Percentiles rank a stretch among this genome's conserved stretches.
These are phyloP conservation scores for Porphyridium purpureum DNA, from an alignment of 23 red algal species.

Conservation along the genomic window DNA sequence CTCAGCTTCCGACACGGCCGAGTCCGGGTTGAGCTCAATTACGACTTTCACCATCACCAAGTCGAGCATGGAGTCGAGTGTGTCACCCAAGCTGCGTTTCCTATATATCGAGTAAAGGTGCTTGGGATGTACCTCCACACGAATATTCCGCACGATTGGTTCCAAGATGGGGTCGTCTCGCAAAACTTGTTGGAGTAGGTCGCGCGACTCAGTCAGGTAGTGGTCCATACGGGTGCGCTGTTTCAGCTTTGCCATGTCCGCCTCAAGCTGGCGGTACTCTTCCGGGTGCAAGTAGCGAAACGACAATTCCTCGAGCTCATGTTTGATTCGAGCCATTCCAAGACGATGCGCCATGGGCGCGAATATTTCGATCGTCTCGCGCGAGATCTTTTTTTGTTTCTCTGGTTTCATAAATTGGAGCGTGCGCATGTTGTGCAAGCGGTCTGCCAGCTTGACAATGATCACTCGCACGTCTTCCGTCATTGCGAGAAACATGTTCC, in stretches of 20 bases:
- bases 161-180: constrained; percentile 44
- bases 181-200: constrained; percentile 45
- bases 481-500: constrained; percentile 94
- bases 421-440: constrained; percentile 94
- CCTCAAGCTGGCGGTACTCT: constrained; percentile 40
- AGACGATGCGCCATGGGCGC: constrained; percentile 90
- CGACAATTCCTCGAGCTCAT: constrained; percentile 70
- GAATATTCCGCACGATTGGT: constrained; percentile 33
- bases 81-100: constrained; percentile 46
- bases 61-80: constrained; percentile 61
- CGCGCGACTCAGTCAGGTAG: constrained; percentile 22
- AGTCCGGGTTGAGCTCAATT: constrained; percentile 39
- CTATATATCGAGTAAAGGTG: constrained; percentile 77
- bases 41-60: constrained; percentile 64
- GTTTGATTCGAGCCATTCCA: constrained; percentile 69
- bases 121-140: constrained; percentile 45
- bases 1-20: background rate
- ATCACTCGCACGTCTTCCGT: constrained; percentile 93
- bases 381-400: constrained; percentile 76
- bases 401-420: constrained; percentile 35
- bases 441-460: constrained; percentile 89
- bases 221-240: constrained; percentile 15
- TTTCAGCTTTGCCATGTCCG: constrained; percentile 36
- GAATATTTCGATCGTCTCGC: constrained; percentile 94
- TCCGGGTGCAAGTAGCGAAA: constrained; percentile 77